Percentiles rank a stretch among this genome's conserved stretches.
Conservation (phyloP, 2,329 filamentous ascomycete species). For the Davidsoniella neocaledoniae region DNA sequence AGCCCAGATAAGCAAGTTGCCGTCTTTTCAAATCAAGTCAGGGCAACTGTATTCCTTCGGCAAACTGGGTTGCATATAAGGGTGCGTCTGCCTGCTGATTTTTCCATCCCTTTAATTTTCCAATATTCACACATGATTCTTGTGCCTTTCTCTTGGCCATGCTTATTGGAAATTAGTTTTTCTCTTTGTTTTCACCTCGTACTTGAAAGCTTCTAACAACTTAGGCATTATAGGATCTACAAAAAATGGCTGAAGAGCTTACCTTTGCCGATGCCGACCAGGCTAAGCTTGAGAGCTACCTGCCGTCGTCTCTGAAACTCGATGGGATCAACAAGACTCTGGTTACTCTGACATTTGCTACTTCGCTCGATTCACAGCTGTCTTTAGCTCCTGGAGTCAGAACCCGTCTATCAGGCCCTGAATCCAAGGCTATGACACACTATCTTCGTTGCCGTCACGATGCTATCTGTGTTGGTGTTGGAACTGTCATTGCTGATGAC, state of each 20-base stretch:
- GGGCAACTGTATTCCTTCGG: too few relatives aligned
- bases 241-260: constrained; percentile 21
- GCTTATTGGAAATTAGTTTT: too few relatives aligned
- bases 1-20: too few relatives aligned
- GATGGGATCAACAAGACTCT: constrained; percentile 20
- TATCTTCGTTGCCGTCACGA: constrained; percentile 68
- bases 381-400: constrained; percentile 63
- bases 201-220: neutral
- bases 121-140: too few relatives aligned
- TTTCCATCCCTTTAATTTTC: too few relatives aligned
- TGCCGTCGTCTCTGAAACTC: constrained; percentile 16
- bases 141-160: too few relatives aligned
- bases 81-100: too few relatives aligned
- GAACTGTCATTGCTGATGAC: constrained; percentile 71
- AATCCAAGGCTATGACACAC: constrained; percentile 86
- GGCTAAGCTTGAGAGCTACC: constrained; percentile 19
- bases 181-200: too few relatives aligned
- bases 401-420: constrained; percentile 65
- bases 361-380: constrained; percentile 70
- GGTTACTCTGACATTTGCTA: constrained; percentile 78
- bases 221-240: neutral
- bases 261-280: constrained; percentile 20
- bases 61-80: too few relatives aligned
- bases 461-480: constrained; percentile 71
- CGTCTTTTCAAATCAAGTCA: too few relatives aligned